Base-by-base conservation (phyloP, 371 early-diverging fungal species). In the Rhizopus stolonifer region DNA sequence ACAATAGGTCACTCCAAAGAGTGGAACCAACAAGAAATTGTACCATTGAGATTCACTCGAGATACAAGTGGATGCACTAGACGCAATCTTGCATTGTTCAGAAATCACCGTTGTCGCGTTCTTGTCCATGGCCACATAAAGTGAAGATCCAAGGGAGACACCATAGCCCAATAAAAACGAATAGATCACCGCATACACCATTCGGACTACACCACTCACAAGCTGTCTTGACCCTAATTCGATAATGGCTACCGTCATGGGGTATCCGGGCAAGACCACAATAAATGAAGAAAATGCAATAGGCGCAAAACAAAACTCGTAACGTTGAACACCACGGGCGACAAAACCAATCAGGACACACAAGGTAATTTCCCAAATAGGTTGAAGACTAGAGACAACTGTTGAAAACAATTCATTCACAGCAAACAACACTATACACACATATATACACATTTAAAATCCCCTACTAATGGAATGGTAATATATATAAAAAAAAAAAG, bases 151-250 rank as follows among this genome's bases (percentile, higher is more conserved):
- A 55, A 91, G 80, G 0, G 82, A 69, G 33, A 93, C 73, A n/a
- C 92, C 94, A 47, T 88, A 92, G 2, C 89, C 87, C 7, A 90
- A 77, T 29, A 90, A 55, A 49, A 92, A 84, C 1, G 91, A 86
- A 15, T 85, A 85, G 13, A 93, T 69, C 10, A 95, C 68, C 2
- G 91, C 84, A 60, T 89, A 86, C 19, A 90, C 88, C 56, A 91
- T 74, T 0, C 92, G 83, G 1, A 92, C 84, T 0, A 91, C 88
- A 11, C 94, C 94, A 4, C 89, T 86, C 13, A 91, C 85, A 47
- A 93, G 66, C 60, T 93, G 92, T 13, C 93, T 77, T 3, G 93
- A 89, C 1, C 88, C 82, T 10, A 94, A 69, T 54, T 94, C 95
- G 39, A 91, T 83, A 52, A 92, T 84, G 11, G 84, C 75, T 11